Conservation (phyloP, 2,329 filamentous ascomycete species). For the Epichloe gansuensis region DNA sequence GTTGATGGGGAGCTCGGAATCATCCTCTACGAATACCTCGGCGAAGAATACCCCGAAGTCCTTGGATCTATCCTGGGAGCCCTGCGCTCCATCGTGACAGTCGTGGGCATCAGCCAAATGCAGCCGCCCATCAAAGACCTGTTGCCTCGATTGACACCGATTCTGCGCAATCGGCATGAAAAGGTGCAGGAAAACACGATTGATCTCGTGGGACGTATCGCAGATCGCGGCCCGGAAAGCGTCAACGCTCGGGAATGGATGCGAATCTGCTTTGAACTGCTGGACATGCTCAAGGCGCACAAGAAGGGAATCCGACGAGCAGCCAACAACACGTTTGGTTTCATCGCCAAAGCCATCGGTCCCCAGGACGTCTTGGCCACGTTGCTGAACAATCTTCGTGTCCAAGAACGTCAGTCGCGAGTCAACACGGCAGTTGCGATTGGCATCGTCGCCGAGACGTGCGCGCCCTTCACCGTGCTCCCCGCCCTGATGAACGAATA, state of each 20-base stretch:
- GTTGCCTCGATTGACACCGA: conserved; percentile 89
- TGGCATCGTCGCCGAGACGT: conserved; percentile 96
- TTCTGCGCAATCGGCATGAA: conserved; percentile 93
- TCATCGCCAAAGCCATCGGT: conserved; percentile 97
- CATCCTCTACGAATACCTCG: conserved; percentile 93
- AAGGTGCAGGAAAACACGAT: conserved; percentile 99
- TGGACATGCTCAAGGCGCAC: conserved; percentile 99
- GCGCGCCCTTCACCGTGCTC: conserved; percentile 95
- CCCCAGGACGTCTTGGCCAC: conserved; percentile 95
- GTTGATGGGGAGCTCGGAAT: conserved; percentile 87
- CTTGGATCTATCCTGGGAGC: conserved; percentile 93
- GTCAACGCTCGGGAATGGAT: conserved; percentile 99
- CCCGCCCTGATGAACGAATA: conserved; percentile 99
- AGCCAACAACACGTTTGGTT: conserved; percentile 98
- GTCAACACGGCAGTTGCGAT: conserved; percentile 98
- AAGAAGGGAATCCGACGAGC: conserved; percentile 98
- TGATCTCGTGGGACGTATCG: conserved; percentile 93
- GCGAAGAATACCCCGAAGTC: conserved; percentile 97
- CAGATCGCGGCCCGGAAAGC: conserved; percentile 88
- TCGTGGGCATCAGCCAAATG: conserved; percentile 97
- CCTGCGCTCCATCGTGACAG: conserved; percentile 89
- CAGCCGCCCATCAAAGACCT: conserved; percentile 96
- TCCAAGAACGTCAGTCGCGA: conserved; percentile 94
- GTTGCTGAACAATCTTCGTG: conserved; percentile 87
- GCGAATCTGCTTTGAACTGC: conserved; percentile 96